Percentiles rank a stretch among this genome's conserved stretches.
Conservation (phyloP, 192 early-diverging fungal species). For the Phycomyces blakesleeanus region DNA sequence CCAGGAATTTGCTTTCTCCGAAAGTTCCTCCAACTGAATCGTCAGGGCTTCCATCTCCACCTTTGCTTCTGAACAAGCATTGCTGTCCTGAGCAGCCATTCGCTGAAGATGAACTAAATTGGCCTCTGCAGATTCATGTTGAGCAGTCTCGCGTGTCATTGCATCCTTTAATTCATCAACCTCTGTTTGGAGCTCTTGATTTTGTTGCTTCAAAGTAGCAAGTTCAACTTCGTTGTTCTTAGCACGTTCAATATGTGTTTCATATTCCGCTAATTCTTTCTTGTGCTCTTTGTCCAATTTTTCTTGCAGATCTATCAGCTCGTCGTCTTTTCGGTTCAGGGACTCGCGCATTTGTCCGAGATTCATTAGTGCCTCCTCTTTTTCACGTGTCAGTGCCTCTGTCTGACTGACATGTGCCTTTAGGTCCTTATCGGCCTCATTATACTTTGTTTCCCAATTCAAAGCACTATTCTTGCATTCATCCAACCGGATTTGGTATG, state of each 20-base stretch:
- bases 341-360: not conserved
- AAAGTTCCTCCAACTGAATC: not conserved
- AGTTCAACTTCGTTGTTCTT: no score
- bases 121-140: not conserved
- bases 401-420: conserved; percentile 1
- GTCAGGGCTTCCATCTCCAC: not conserved
- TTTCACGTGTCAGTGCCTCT: not conserved
- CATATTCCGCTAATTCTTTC: no score
- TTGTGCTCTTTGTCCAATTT: not conserved
- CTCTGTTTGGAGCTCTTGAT: no score
- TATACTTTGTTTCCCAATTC: no score
- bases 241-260: no score
- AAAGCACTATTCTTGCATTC: no score
- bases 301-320: not conserved
- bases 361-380: not conserved
- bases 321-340: conserved; percentile 5
- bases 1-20: not conserved
- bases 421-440: not conserved
- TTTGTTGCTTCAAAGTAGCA: conserved; percentile 3
- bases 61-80: not conserved
- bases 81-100: not conserved
- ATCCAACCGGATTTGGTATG: no score
- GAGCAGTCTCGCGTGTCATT: not conserved
- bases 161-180: not conserved
- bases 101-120: not conserved